Percentiles rank a stretch among this genome's conserved stretches.
Evolutionary conservation across 345 rosid species (phyloP).

Genomic region (Firmiana major): DNA sequence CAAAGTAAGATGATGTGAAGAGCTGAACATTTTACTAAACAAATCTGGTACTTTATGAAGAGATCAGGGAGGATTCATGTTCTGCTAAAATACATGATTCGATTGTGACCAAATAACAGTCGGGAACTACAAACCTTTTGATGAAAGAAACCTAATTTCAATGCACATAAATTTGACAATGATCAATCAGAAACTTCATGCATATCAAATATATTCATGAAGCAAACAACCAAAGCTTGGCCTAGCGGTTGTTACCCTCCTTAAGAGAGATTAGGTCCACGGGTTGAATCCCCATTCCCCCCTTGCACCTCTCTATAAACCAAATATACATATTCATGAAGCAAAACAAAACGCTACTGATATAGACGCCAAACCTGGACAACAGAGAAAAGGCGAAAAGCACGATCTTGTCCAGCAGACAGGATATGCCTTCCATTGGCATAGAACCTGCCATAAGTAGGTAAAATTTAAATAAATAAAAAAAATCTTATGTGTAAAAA

Average conservation of each 20-base stretch:
- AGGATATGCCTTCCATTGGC: conserved; percentile 95
- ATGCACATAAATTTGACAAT: not conserved
- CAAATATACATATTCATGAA: too few relatives aligned
- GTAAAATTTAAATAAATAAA: conserved; percentile 17
- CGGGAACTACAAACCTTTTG: not conserved
- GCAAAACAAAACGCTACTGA: not conserved
- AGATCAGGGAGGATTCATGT: not conserved
- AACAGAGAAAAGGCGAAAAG: conserved; percentile 88
- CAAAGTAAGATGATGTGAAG: not conserved
- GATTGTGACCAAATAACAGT: not conserved
- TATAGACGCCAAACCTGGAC: conserved; percentile 52
- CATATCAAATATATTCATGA: not conserved
- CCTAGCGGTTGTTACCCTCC: too few relatives aligned
- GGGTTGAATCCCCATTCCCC: too few relatives aligned
- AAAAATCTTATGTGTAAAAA: not conserved
- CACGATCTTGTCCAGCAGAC: conserved; percentile 98
- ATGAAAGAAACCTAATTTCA: not conserved
- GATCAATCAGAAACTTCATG: not conserved
- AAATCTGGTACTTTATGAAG: not conserved
- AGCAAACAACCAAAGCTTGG: too few relatives aligned
- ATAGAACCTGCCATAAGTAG: conserved; percentile 63
- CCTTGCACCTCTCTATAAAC: too few relatives aligned
- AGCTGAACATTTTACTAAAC: not conserved
- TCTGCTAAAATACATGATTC: not conserved
- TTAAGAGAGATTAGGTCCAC: too few relatives aligned